Base-by-base conservation (phyloP, 768 basidiomycete genomes). In the Neoboletus magnificus region DNA sequence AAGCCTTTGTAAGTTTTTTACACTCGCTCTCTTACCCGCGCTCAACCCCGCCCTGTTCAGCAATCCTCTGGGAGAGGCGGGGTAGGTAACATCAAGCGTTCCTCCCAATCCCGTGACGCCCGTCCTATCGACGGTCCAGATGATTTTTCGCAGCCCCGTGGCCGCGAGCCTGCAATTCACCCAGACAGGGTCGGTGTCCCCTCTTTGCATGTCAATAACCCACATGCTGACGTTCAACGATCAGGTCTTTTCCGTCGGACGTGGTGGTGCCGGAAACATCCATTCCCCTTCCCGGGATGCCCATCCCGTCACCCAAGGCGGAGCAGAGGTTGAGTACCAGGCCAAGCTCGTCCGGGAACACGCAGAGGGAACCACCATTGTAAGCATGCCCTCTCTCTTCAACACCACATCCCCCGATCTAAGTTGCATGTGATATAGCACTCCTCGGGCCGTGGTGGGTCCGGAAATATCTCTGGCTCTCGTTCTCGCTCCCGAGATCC, bases 251-350 rank as follows among this genome's bases (percentile, higher is more conserved):
- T 84, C 82, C 20, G 79, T 80, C 41, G 93, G 93, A 12, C 83
- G 91, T 48, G 92, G 93, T 27, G 93, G 93, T 16, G 81, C 81
- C 9, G 93, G 92, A 10, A 95, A 95, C 77, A 84, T 94, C 48
- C 84, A 89, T 54, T 87, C 90, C 2, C 85, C 85, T 1, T 90
- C 89, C 23, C 81, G 84, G 35, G 85, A 84, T 50, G 48, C 70
- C 7, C 62, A 62, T 18, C 55, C 68, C 15, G 72, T 73, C 1
- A 40, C 64, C 1, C 71, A 72, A 22, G 63, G 72, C 12, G 49
- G 43, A 42, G 47, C 55, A 44, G 60, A 74, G 57, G 25, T 61
- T 39, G 63, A 52, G 3, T 57, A 60, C 52, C 66, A 71, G 43
- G 67, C 65, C 23, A 54, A 29, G 25, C 32, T 71, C 55, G 29